Base-by-base conservation (phyloP, 108 stramenopile species). In the Skeletonema grethae region DNA sequence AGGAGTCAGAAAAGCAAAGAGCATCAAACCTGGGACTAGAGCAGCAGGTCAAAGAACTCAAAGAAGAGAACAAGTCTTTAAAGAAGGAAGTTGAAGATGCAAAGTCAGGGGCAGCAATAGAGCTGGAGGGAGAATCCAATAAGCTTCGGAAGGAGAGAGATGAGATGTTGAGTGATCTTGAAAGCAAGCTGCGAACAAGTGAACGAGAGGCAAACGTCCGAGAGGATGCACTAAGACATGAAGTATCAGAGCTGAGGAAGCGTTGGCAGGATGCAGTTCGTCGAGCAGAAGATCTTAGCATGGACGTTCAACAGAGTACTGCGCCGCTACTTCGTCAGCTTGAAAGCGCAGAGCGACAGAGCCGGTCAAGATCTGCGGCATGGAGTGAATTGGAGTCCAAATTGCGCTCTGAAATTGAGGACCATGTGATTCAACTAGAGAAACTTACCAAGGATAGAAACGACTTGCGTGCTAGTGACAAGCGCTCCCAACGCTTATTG, bases 211-310 rank as follows among this genome's bases (percentile, higher is more conserved):
- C 93, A 9, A 85, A 74, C 62, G 73, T 90, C 9, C 60, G 93
- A 53, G 93, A 94, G 63, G 93, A 94, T 88, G 85, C 93, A 15
- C 68, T 94, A 63, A 88, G 90, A 10, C 87, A 88, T 50, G 92
- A 93, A 76, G 88, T 93, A 8, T 63, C 80, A 15, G 92, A 93
- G 63, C 61, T 93, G 32, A 75, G 89, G 43, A 93, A 93, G 64
- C 79, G 92, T 43, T 94, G 93, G 93, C 88, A 94, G 67, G 93
- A 94, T 80, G 88, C 93, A 3, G 89, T 94, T 4, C 87, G 93
- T 45, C 82, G 93, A 32, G 85, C 88, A 9, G 93, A 94, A 80
- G 89, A 88, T 43, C 69, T 89, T 24, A 87, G 83, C 35, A 90
- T 93, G 89, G 92, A 93, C 72, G 76, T 90, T 35, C 89, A 93